Percentiles rank a stretch among this genome's conserved stretches.
Evolutionary conservation across 1,284 basidiomycete species (phyloP).

Genomic region (Neotropicomus parvogracilis): DNA sequence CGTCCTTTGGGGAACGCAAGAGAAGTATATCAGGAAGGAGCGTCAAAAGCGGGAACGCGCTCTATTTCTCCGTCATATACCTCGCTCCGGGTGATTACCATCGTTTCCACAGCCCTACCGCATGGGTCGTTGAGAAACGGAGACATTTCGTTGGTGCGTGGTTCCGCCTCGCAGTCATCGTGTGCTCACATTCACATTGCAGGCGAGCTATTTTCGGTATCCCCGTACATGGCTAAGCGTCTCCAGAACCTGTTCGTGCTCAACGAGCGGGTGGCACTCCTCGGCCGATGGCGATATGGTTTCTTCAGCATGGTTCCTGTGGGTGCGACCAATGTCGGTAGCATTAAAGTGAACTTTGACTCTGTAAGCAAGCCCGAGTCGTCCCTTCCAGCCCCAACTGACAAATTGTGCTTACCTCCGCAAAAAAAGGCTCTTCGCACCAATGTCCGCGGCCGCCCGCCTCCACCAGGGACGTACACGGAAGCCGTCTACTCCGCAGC

Average conservation of each 20-base stretch:
- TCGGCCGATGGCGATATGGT: slow-evolving; percentile 92
- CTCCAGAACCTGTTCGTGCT: slow-evolving; percentile 93
- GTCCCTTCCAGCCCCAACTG: not conserved
- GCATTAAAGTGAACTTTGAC: slow-evolving; percentile 97
- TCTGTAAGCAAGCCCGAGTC: slow-evolving; percentile 44
- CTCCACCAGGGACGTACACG: slow-evolving; percentile 84
- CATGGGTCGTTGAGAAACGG: slow-evolving; percentile 96
- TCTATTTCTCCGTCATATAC: slow-evolving; percentile 95
- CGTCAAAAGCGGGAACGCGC: slow-evolving; percentile 69
- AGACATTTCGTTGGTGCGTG: slow-evolving; percentile 85
- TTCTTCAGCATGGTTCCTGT: slow-evolving; percentile 98
- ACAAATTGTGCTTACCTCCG: not conserved
- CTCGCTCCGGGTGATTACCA: slow-evolving; percentile 99
- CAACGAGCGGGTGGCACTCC: slow-evolving; percentile 96
- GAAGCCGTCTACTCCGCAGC: slow-evolving; percentile 89
- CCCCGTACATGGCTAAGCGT: slow-evolving; percentile 92
- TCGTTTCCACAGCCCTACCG: slow-evolving; percentile 92
- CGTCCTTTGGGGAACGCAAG: slow-evolving; percentile 39
- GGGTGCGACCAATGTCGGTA: slow-evolving; percentile 97
- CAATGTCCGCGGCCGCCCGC: slow-evolving; percentile 70
- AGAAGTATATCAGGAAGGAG: slow-evolving; percentile 44
- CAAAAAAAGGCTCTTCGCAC: slow-evolving; percentile 69
- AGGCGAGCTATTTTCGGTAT: slow-evolving; percentile 95
- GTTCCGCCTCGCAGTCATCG: not conserved
- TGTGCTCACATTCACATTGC: slow-evolving; percentile 3